Evolutionary conservation across 352 stramenopile genomes (phyloP).

Genomic region (Phytophthora boehmeriae): DNA sequence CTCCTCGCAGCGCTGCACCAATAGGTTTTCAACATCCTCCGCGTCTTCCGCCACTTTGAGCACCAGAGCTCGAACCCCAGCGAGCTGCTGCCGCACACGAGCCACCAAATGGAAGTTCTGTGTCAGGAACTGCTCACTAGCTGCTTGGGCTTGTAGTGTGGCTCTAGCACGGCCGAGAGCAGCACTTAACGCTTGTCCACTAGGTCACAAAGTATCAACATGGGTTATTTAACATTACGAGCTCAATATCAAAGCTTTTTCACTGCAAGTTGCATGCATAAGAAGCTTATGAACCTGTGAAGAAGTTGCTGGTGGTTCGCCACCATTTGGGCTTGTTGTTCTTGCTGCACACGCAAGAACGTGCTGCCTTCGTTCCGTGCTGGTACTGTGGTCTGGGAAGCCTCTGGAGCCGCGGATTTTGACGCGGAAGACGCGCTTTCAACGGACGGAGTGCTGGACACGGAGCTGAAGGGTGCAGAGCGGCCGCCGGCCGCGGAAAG

Average conservation of each 20-base stretch:
- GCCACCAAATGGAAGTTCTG: slow-evolving; percentile 70
- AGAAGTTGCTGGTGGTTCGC: slow-evolving; percentile 54
- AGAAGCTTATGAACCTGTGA: slow-evolving; percentile 31
- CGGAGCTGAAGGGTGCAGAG: slow-evolving; percentile 9
- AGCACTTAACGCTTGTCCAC: slow-evolving; percentile 55
- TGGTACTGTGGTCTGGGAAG: neutral
- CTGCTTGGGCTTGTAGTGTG: slow-evolving; percentile 60
- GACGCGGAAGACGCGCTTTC: slow-evolving; percentile 16
- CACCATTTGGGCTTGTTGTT: slow-evolving; percentile 34
- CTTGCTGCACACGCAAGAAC: slow-evolving; percentile 53
- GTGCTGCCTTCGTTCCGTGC: slow-evolving; percentile 38
- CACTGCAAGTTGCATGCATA: slow-evolving; percentile 6
- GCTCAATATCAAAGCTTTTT: slow-evolving; percentile 4
- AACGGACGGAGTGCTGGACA: neutral
- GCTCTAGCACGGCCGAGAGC: slow-evolving; percentile 46
- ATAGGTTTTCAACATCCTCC: slow-evolving; percentile 72
- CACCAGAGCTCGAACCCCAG: slow-evolving; percentile 49
- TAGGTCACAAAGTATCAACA: slow-evolving; percentile 24
- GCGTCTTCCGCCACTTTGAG: slow-evolving; percentile 62
- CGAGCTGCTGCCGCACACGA: slow-evolving; percentile 63
- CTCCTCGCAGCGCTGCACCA: slow-evolving; percentile 77
- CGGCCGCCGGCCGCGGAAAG: slow-evolving; percentile 28
- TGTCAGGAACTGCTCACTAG: slow-evolving; percentile 70
- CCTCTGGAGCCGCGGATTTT: slow-evolving; percentile 8
- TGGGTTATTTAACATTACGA: slow-evolving; percentile 19